Base-by-base conservation (phyloP, 495 filamentous ascomycete genomes). In the Cryomyces antarcticus region DNA sequence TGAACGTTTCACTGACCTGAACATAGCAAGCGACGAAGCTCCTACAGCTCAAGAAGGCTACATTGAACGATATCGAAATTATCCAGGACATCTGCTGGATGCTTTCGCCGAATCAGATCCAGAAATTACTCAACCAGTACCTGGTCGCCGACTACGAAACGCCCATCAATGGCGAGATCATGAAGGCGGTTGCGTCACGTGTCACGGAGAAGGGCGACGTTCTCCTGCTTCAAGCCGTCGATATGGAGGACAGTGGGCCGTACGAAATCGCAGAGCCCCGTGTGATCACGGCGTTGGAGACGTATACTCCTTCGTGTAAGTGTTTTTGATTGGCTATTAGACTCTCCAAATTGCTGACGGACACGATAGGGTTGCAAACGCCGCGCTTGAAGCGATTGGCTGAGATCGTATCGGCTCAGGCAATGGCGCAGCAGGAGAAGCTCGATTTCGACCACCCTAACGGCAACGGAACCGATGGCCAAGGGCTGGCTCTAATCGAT, bases 31-130 rank as follows among this genome's bases (percentile, higher is more conserved):
- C 92, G 39, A 99, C 92, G 36, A 99, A 99, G 65, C 78, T 99
- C 46, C 68, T 99, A 36, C 92, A 99, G 60, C 69, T 99, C 46
- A 99, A 99, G 74, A 99, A 99, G 62, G 92, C 92, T 5, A 99
- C 92, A 4, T 60, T 99, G 54, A 95, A 94, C 60, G 92, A 99
- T 58, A 99, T 99, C 54, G 92, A 96, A 61, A 99, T 99, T 51
- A 99, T 99, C 46, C 92, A 99, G 67, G 92, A 99, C 57, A 99
- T 99, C 47, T 99, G 92, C 69, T 99, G 92, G 92, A 96, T 96
- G 89, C 77, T 99, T 34, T 95, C 89, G 0, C 87, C 92, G 12
- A 96, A 93, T 58, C 92, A 99, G 59, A 99, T 99, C 43, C 92
- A 99, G 56, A 99, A 99, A 64, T 71, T 99, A 9, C 66, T 99